Base-by-base conservation (phyloP, 495 filamentous ascomycete genomes). In the Sordaria brevicollis region DNA sequence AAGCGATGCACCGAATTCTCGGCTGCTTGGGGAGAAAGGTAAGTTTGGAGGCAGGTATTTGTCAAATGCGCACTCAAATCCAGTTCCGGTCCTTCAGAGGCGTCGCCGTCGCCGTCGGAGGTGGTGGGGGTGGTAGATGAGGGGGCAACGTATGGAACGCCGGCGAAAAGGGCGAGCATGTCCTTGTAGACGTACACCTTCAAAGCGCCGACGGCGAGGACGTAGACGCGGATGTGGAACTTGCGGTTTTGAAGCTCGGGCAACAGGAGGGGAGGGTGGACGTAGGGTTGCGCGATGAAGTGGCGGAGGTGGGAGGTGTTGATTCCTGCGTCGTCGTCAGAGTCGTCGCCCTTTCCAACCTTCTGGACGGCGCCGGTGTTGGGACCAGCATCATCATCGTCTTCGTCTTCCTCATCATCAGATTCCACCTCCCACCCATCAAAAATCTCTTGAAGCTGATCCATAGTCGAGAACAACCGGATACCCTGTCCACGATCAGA, bases 261-360 rank as follows among this genome's bases (percentile, higher is more conserved):
- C 3, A 97, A 83, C 3, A 97, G 84, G 4, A 99, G 87, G 2
- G 94, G 94, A 4, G 90, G 91, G 78, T 96, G 87, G 77, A 97
- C 94, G 79, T 99, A 99, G n/a, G 92, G 90, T 79, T 99, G 95
- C 3, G 90, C 92, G 77, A 97, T 87, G 82, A 99, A 99, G 79
- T 98, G 94, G 73, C 95, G 91, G 69, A 99, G 89, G 71, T 98
- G 94, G 9, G 91, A 94, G 10, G 93, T 92, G 65, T 93, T 88
- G 66, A 97, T 89, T 43, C 86, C 84, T 68, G 85, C 83, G n/a
- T 75, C 74, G 29, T 81, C 72, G 1, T 75, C 72, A 43, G 74
- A 67, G 11, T 35, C 10, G 4, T 19, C 37, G 21, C 19, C 35
- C 6, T 67, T 25, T n/a, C n/a, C n/a, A 3, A 39, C 36, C 1